Evolutionary conservation across 129 eudicot genomes (phyloP).

Genomic region (Ambrosia trifida): DNA sequence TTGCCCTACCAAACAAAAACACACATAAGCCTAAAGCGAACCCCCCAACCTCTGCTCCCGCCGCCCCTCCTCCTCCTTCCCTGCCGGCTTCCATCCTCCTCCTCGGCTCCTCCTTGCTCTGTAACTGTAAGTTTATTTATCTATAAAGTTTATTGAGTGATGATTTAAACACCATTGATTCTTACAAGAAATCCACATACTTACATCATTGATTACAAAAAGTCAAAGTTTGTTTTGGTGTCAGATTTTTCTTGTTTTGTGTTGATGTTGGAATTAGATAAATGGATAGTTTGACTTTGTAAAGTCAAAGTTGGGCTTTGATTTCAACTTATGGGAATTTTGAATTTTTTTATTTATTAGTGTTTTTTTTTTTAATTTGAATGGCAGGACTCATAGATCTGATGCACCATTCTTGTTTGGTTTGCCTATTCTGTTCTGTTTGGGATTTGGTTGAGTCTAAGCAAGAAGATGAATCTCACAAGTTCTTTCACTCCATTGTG

Average conservation of each 20-base stretch:
- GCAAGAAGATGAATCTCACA: constrained; percentile 69
- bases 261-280: background rate
- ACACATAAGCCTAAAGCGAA: no score
- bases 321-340: background rate
- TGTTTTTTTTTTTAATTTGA: background rate
- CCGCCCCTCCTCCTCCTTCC: no score
- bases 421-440: constrained; percentile 62
- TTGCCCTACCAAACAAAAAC: no score
- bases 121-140: no score
- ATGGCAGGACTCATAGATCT: constrained; percentile 68
- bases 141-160: no score
- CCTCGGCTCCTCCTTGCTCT: no score
- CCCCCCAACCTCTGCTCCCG: no score
- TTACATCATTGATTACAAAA: no score
- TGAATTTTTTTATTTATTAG: background rate
- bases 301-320: background rate
- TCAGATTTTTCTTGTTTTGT: background rate
- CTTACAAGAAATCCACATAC: no score
- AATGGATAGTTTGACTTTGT: background rate
- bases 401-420: constrained; percentile 76
- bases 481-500: constrained; percentile 86
- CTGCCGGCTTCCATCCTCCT: no score
- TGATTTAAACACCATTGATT: no score
- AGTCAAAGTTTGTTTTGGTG: no score
- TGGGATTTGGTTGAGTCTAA: constrained; percentile 83